phyloP scores from a whole-genome alignment of 2,329 filamentous ascomycete genomes.

The Madurella fahalii region DNA sequence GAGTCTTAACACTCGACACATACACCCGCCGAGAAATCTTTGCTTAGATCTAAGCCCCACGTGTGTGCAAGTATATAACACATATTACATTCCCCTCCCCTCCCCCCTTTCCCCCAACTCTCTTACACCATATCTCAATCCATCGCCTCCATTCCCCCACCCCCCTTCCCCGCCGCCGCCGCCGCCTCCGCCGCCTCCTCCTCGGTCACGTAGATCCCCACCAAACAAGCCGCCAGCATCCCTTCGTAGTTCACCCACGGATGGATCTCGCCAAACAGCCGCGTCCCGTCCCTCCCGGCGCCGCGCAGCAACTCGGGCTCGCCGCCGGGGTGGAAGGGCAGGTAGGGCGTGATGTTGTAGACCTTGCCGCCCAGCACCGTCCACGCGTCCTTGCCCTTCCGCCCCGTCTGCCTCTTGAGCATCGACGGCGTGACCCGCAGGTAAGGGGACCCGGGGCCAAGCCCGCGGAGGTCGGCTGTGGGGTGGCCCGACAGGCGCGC shows the following conservation, averaged over 20 bases:
- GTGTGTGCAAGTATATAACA: not conserved
- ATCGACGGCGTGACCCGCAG: conserved; percentile 77
- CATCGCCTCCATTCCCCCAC: conserved; percentile 55
- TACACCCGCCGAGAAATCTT: not conserved
- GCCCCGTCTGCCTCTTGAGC: conserved; percentile 73
- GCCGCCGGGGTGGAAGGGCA: conserved; percentile 87
- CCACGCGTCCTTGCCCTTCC: conserved; percentile 85
- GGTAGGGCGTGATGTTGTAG: conserved; percentile 89
- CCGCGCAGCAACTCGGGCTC: conserved; percentile 65
- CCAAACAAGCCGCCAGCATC: conserved; percentile 60
- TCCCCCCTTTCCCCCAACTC: conserved; percentile 2
- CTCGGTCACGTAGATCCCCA: conserved; percentile 62
- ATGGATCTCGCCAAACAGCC: conserved; percentile 63
- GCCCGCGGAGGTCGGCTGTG: conserved; percentile 61
- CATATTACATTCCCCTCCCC: not conserved
- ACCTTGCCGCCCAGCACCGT: conserved; percentile 84
- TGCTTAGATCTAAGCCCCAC: no score
- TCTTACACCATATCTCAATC: conserved; percentile 6
- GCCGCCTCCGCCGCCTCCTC: conserved; percentile 37
- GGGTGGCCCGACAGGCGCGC: conserved; percentile 67
- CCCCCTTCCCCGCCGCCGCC: conserved; percentile 42
- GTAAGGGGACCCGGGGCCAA: conserved; percentile 50
- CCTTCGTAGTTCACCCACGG: conserved; percentile 71
- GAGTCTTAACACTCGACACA: not conserved
- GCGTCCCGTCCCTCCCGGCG: conserved; percentile 59